A percentile compares a stretch with the other conserved stretches of the same genome.
These are phyloP conservation scores for Posidonia oceanica DNA, from an alignment of 116 monocot genomes.

Conservation along the genomic window DNA sequence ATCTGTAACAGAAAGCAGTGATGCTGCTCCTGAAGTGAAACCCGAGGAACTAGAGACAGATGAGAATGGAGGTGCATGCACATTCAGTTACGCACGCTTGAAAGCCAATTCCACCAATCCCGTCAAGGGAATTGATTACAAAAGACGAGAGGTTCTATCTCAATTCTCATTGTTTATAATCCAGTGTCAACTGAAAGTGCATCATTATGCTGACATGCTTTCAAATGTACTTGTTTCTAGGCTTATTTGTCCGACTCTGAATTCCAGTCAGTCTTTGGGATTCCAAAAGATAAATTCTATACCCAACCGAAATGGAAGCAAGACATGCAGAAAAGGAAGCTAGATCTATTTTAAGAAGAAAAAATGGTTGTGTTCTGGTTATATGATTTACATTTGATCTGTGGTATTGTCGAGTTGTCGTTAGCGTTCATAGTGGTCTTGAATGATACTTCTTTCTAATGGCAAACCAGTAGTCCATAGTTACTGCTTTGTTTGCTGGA, in stretches of 20 bases:
- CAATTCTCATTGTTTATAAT: too few species aligned
- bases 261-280: constrained; percentile 61
- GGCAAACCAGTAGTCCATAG: not conserved
- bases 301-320: constrained; percentile 91
- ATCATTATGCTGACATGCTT: not conserved
- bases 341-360: constrained; percentile 65
- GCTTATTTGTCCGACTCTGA: constrained; percentile 71
- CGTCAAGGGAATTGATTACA: constrained; percentile 53
- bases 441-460: too few species aligned
- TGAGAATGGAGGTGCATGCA: constrained; percentile 37
- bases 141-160: constrained; percentile 51
- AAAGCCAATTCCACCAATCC: constrained; percentile 59
- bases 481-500: not conserved
- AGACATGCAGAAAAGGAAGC: constrained; percentile 83
- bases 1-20: constrained; percentile 12
- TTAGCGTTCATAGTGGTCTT: too few species aligned
- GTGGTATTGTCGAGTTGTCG: not conserved
- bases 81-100: constrained; percentile 52
- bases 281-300: constrained; percentile 75
- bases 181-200: too few species aligned
- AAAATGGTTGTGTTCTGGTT: not conserved
- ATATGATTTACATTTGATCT: not conserved
- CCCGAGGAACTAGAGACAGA: constrained; percentile 13
- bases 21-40: constrained; percentile 29
- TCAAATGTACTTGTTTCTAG: constrained; percentile 15